Evolutionary conservation across 169 alveolate genomes (phyloP).

Genomic region (Plasmodium chabaudi): DNA sequence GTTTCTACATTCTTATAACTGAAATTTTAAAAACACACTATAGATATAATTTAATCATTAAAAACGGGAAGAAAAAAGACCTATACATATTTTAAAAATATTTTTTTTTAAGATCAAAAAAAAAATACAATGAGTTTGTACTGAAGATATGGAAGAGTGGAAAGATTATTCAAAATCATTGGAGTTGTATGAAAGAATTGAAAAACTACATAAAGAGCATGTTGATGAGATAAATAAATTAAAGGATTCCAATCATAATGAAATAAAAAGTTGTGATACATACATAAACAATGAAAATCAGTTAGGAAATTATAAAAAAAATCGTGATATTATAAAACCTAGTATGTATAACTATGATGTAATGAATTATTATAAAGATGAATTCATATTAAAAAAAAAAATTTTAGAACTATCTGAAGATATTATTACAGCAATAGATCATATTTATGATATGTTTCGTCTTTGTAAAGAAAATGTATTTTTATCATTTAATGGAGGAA

Average conservation of each 20-base stretch:
- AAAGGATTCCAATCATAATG: constrained; percentile 17
- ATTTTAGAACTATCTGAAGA: constrained; percentile 63
- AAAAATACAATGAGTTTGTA: not conserved
- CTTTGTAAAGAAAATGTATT: constrained; percentile 80
- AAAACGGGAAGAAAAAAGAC: too few relatives aligned
- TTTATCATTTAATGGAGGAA: constrained; percentile 87
- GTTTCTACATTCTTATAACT: too few relatives aligned
- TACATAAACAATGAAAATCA: constrained; percentile 1
- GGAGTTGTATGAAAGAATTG: constrained; percentile 46
- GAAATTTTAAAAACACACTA: too few relatives aligned
- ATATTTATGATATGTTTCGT: constrained; percentile 61
- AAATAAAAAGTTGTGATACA: not conserved
- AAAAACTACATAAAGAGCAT: constrained; percentile 51
- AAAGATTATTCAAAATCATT: constrained; percentile 57
- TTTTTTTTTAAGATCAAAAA: too few relatives aligned
- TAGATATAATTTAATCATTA: too few relatives aligned
- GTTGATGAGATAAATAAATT: constrained; percentile 14
- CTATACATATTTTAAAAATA: too few relatives aligned
- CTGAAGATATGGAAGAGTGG: constrained; percentile 59
- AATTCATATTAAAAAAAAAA: constrained; percentile 51
- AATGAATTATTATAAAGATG: constrained; percentile 68
- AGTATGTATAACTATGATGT: constrained; percentile 72
- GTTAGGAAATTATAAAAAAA: constrained; percentile 6
- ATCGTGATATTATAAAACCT: constrained; percentile 28
- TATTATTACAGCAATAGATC: constrained; percentile 52